Evolutionary conservation across 768 basidiomycete genomes (phyloP), one percentile per base, ranked within the genome.

Genomic region (Cystoderma amianthinum): DNA sequence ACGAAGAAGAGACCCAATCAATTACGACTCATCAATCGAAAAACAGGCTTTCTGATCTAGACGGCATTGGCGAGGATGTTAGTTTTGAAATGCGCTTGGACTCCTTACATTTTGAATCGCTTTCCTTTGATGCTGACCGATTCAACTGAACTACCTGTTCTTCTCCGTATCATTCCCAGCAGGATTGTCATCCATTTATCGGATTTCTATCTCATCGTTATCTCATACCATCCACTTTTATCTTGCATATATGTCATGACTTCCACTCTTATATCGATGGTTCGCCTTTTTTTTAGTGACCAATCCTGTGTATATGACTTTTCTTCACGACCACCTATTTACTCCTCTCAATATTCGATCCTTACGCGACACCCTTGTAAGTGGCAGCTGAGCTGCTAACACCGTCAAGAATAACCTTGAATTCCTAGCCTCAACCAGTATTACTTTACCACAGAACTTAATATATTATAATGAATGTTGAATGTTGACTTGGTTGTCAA

Each of bases 41-140:
- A 40, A 42, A 30, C 10, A 30, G 28, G 28, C 34, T 18, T 38
- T 30, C 38, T 24, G 36, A 41, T 17, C 36, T 13, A 2, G 30
- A 45, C 7, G 58, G 48, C 28, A n/a, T n/a, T n/a, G 52, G 55
- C 25, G 58, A 52, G 23, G 72, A 81, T 38, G 45, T 61, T 46
- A 73, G 71, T 46, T 60, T 80, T 38, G 80, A 86, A 63, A 78
- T 83, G 80, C 65, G 61, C 25, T 74, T 86, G 11, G 80, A 84
- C 52, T 84, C 84, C 22, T 63, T 86, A 41, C 81, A 83, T 54
- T 86, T 86, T 54, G 84, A 86, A 48, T 67, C 73, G 1, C 49
- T 86, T 34, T 82, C 79, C 40, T 82, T 86, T 42, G 80, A 86
- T 54, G 68, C 71, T 18, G 74, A 80, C 47, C 67, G 65, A 30